Base-by-base conservation (phyloP, 176 grass and related monocot species). In the Triticum aestivum region DNA sequence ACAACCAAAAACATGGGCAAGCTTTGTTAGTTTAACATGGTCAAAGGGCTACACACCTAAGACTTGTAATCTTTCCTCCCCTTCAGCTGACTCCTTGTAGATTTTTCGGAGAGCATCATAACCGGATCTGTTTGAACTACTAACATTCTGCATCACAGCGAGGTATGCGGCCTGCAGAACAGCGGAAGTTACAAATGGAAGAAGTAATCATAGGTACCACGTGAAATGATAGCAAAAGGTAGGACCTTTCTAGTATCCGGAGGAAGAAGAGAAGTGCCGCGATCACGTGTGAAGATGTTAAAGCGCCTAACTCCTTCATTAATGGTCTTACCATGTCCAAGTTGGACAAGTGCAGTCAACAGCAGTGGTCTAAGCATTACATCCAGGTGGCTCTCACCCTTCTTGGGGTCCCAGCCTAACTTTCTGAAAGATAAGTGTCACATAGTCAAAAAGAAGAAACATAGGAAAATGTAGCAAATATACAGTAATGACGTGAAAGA, bases 241-340 rank as follows among this genome's bases (percentile, higher is more conserved):
- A 34, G 81, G 86, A 97, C 95, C 90, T 92, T 89, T 97, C 92
- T 91, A 86, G 86, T 97, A 86, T 97, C 86, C 44, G 95, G 88
- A 85, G 71, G 84, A 79, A 95, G 85, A 88, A 97, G 79, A 27
- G 88, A 62, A 79, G 92, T 92, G 30, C 83, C 94, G 29, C 62
- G 84, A 85, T 94, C 88, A 79, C 89, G 61, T 73, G 91, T 62
- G 82, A 97, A 94, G 79, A 91, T 89, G 69, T 63, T 9, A 69
- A 93, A 91, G 49, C 94, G 94, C 82, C 71, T 89, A 78, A 84
- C 41, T 83, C 91, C 94, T 89, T 97, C 94, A 87, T 83, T 84
- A 71, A 92, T 84, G 76, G 90, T 97, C 69, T 84, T 91, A 59
- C 66, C 79, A 87, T 94, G 90, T 29, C 92, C 92, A 75, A 94